Base-by-base conservation (phyloP, 164 flowering plant species). In the Tetracentron sinense region DNA sequence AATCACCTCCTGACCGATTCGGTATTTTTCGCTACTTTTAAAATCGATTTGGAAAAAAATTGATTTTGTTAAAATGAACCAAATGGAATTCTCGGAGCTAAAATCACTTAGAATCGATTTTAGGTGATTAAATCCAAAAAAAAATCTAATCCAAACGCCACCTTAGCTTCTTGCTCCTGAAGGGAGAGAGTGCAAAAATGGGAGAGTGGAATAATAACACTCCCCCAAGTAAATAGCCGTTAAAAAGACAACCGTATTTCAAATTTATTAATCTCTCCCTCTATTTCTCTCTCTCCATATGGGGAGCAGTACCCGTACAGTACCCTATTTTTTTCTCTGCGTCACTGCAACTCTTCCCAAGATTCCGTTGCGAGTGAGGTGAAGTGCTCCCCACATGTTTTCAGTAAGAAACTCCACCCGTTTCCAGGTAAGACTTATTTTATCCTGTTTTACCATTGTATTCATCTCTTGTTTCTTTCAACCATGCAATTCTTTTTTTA, bases 291-390 rank as follows among this genome's bases (percentile, higher is more conserved):
- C 11, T 38, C 44, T 8, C 44, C 14, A 16, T 3, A 12, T 38
- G 11, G 44, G 44, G 44, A 38, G 14, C 14, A 38, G 44, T 12
- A 16, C 14, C 44, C 15, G 38, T 38, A 3, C 14, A 16, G 44
- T 38, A 38, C 44, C 14, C 2, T 38, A 38, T 38, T 38, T 4
- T 38, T 38, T 38, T 48, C 47, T 8, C 7, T 0, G 19, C 19
- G 47, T 55, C 44, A 22, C 56, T 27, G 57, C 35, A 65, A 62
- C 75, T 25, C 61, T 68, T 57, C 72, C 75, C 75, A 19, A 75
- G 75, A 75, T 71, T 65, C 70, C 68, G 25, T 54, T 52, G 49
- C 57, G 56, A 56, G 44, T 1, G 44, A 42, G 48, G 0, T 8
- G 28, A 28, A 63, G 26, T 57, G 28, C 44, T 38, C 38, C 60